Evolutionary conservation across 1,284 basidiomycete genomes (phyloP), one percentile per base, ranked within the genome.

Genomic region (Psilocybe mexicana): DNA sequence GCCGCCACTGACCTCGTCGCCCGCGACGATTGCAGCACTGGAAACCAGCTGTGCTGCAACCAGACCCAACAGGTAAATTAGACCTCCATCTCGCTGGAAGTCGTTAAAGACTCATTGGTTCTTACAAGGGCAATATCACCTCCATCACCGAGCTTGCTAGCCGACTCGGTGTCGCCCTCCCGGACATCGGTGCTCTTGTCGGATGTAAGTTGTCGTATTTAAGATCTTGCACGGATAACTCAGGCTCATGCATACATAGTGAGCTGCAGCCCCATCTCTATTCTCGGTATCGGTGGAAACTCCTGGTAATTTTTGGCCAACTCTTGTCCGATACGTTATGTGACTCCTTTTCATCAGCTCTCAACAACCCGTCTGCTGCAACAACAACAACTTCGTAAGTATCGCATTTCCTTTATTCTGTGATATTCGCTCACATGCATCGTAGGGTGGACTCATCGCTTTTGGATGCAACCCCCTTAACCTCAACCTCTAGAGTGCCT

Each of bases 371-470:
- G 64, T 63, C 43, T 66, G 64, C 58, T 66, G 64, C 63, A 25
- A 40, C 38, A 61, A 63, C 61, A 64, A 66, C 54, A 55, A 35
- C 57, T 66, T 66, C 59, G 64, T 66, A 48, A 62, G 63, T 54
- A n/a, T 40, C 38, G 4, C 11, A 40, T n/a, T 12, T 18, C 18
- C 18, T 18, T 18, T 18, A 18, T 18, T 18, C 18, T 18, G 18
- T 18, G 18, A 18, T 18, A 18, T 38, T 24, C 11, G 18, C 47
- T 14, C 4, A 18, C 10, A 11, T 49, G 30, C 2, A 14, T 23
- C 38, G 40, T n/a, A 49, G 51, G 51, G 51, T 46, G 62, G 61
- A 28, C 58, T 63, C 47, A 58, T 58, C n/a, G 18, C 55, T 8
- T 49, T 61, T 28, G 53, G 54, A 12, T 56, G 56, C 54, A 47